phyloP scores from a whole-genome alignment of 2,329 filamentous ascomycete species.

The Xylariaceae sp. region DNA sequence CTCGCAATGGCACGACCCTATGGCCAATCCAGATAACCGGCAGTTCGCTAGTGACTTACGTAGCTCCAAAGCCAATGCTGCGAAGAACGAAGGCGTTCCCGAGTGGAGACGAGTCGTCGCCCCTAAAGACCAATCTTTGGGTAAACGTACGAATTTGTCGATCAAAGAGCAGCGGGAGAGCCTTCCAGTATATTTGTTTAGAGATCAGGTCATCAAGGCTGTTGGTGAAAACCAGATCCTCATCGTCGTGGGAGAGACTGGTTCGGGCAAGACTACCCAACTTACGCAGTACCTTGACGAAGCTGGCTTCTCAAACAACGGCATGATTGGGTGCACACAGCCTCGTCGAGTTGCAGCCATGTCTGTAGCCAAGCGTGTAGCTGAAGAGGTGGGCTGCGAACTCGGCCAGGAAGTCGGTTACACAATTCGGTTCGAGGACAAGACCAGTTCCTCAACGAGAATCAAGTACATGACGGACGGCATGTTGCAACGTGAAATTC shows the following conservation, averaged over 20 bases:
- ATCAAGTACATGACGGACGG: slow-evolving; percentile 99
- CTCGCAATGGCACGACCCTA: slow-evolving; percentile 94
- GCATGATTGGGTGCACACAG: slow-evolving; percentile 94
- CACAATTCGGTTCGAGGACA: slow-evolving; percentile 95
- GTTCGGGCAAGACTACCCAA: slow-evolving; percentile 96
- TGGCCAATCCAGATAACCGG: slow-evolving; percentile 79
- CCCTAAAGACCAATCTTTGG: slow-evolving; percentile 74
- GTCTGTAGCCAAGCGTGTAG: slow-evolving; percentile 94
- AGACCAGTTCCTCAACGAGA: slow-evolving; percentile 78
- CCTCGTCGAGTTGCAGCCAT: slow-evolving; percentile 95
- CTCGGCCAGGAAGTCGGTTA: slow-evolving; percentile 94
- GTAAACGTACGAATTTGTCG: slow-evolving; percentile 82
- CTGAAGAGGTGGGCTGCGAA: slow-evolving; percentile 89
- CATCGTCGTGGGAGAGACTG: slow-evolving; percentile 96
- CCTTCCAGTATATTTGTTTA: slow-evolving; percentile 84
- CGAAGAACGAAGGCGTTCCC: slow-evolving; percentile 66
- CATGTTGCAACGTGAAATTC: slow-evolving; percentile 93
- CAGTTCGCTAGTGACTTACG: slow-evolving; percentile 87
- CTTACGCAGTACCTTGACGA: slow-evolving; percentile 93
- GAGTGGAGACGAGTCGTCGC: slow-evolving; percentile 89
- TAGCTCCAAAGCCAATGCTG: slow-evolving; percentile 55
- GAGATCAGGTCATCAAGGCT: slow-evolving; percentile 81
- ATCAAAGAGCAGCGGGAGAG: slow-evolving; percentile 94
- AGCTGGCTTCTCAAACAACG: slow-evolving; percentile 79
- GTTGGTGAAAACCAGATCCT: slow-evolving; percentile 84